Base-by-base conservation (phyloP, 2,329 filamentous ascomycete genomes). In the Verticillium nonalfalfae region DNA sequence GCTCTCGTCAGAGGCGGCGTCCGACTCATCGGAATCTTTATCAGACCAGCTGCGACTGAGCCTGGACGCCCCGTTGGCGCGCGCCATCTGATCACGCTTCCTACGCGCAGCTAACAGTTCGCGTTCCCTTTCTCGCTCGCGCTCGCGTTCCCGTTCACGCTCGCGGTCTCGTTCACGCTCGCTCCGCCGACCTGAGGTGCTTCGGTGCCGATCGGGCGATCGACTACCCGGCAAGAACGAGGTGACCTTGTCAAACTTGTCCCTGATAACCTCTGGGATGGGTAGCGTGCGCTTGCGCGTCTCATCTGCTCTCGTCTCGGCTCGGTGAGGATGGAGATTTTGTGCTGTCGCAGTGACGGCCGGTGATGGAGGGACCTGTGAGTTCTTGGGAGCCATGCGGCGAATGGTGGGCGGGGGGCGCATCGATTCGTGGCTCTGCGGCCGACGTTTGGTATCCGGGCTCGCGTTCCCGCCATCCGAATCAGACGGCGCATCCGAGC, bases 201-300 rank as follows among this genome's bases (percentile, higher is more conserved):
- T 74, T 21, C 78, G 73, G 4, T 74, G 72, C 18, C 75, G 67
- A 38, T 79, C 75, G 3, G 68, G 63, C 0, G 67, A 67, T 1
- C 73, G 67, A 2, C 73, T 71, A 40, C 73, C 74, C 1, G 78
- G 76, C 1, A 82, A 66, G 4, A 82, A 75, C 7, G 71, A 76
- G 2, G 76, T 72, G 10, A 82, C 69, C 31, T 78, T 81, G 38
- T 81, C 79, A 34, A 81, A 57, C 58, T 79, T 81, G 11, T 79
- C 77, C 45, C 75, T 73, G 52, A 81, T 66, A 13, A 71, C 70
- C n/a, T 77, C 72, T 1, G 78, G 71, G 35, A 74, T 76, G 4
- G 71, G 71, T 10, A 71, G 70, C 59, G 70, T 72, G 26, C 73
- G 71, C 59, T 73, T 70, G 58, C 73, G 76, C 15, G 70, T 56